A percentile compares a stretch with the other conserved stretches of the same genome.
These are phyloP conservation scores for Carex pumila DNA, from an alignment of 176 grass and related monocot genomes.

Conservation along the genomic window DNA sequence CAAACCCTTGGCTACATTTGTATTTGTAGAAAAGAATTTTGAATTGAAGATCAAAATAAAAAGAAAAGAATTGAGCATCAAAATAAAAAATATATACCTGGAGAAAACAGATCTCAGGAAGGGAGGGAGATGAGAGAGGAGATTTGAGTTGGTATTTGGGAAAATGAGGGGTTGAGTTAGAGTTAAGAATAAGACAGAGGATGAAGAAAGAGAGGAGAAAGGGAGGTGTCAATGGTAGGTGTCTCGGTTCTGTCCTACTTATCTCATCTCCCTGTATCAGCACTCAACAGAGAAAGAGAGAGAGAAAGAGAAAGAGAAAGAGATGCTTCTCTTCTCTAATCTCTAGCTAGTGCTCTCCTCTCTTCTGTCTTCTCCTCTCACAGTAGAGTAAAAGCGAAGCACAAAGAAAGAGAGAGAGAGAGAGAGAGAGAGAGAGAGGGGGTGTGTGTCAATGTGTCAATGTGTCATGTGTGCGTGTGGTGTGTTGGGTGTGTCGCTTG, in stretches of 20 bases:
- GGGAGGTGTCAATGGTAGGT: constrained; percentile 10
- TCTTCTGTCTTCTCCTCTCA: neutral
- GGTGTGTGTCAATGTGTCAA: too few species aligned
- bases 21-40: too few species aligned
- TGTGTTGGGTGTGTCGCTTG: neutral
- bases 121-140: neutral
- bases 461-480: too few species aligned
- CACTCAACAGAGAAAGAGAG: neutral
- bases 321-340: neutral
- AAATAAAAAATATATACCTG: neutral
- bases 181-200: neutral
- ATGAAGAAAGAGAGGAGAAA: neutral
- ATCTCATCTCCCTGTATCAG: neutral
- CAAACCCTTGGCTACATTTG: too few species aligned
- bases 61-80: too few species aligned
- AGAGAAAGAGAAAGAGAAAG: neutral
- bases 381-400: constrained; percentile 1
- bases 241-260: neutral
- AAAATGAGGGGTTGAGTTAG: neutral
- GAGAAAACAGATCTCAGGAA: neutral
- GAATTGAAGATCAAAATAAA: too few species aligned
- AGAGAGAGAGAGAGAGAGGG: neutral
- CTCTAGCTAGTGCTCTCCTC: too few species aligned
- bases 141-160: neutral
- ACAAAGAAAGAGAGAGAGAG: neutral